Base-by-base conservation (phyloP, 176 grass and related monocot genomes). In the Carex kokanica region DNA sequence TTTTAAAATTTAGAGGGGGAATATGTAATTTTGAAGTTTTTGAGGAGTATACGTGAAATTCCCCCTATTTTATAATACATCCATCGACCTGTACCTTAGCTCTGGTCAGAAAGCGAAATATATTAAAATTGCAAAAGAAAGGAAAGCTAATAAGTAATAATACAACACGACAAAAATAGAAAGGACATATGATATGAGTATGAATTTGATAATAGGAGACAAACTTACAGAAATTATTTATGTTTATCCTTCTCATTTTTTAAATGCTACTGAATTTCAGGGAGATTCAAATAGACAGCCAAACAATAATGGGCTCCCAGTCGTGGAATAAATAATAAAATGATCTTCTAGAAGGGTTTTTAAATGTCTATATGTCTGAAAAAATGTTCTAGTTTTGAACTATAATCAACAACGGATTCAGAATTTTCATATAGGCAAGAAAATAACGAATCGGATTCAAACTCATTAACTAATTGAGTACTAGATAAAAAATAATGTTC, bases 51-150 rank as follows among this genome's bases (percentile, higher is more conserved):
- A n/a, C n/a, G n/a, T n/a, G n/a, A n/a, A n/a, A n/a, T n/a, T n/a
- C n/a, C n/a, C n/a, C n/a, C n/a, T n/a, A n/a, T 68, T 18, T 69
- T 18, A 52, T 74, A 74, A 53, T n/a, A 53, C 29, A 74, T 74
- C 71, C 45, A 53, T 51, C 12, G 1, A 74, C 12, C 31, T 67
- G 5, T 34, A 52, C 7, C 34, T 40, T 71, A 74, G 70, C 6
- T 49, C 70, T 11, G 43, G n/a, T 52, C 20, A 13, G 41, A 74
- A 49, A 51, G 38, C 6, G 10, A 74, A 51, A 4, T 29, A 51
- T 53, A 73, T 43, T 43, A 47, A 71, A 71, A 71, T 45, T 71
- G 38, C 7, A 27, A 71, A 71, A 70, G 17, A 20, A 21, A 47
- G 67, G 38, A 43, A 16, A 31, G 27, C 7, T 43, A 41, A 41